Evolutionary conservation across 768 basidiomycete genomes (phyloP), one percentile per base, ranked within the genome.

Genomic region (Russula griseocarnosa): DNA sequence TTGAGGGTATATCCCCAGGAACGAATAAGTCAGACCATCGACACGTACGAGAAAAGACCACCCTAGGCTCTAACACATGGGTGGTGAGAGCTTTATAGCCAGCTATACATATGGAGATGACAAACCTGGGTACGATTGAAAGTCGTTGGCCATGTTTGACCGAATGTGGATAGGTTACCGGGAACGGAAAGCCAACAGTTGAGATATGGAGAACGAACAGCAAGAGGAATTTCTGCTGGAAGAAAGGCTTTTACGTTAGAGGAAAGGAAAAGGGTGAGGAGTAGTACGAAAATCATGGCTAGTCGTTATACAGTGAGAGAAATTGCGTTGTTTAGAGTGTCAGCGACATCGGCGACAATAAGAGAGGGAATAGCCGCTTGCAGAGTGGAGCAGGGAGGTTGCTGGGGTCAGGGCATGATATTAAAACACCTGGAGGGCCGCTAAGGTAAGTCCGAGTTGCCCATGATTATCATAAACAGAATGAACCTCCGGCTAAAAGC

Each of bases 121-220:
- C 44, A 26, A 24, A 62, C 55, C 49, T 50, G 34, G 38, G 5
- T 1, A 16, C 7, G 10, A 24, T 42, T 24, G 40, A 47, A 69
- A 52, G 68, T 70, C 3, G 38, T 28, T 1, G 71, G 70, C 70
- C 69, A 72, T 38, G 49, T 24, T 28, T 59, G 44, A 2, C 66
- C 59, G 2, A 68, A 52, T 4, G n/a, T 18, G 2, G 28, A n/a
- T n/a, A n/a, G n/a, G n/a, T n/a, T n/a, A n/a, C n/a, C n/a, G n/a
- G n/a, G n/a, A n/a, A n/a, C n/a, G n/a, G n/a, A n/a, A n/a, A n/a
- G n/a, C n/a, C n/a, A n/a, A n/a, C n/a, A n/a, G 28, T 61, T 71
- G 24, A 72, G 55, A 60, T 71, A 71, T 18, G 73, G 71, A 8
- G 71, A 70, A n/a, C 71, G 69, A 34, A 72, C 67, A 28, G 70